phyloP scores from a whole-genome alignment of 2,329 filamentous ascomycete species.

The Aureobasidium subglaciale region DNA sequence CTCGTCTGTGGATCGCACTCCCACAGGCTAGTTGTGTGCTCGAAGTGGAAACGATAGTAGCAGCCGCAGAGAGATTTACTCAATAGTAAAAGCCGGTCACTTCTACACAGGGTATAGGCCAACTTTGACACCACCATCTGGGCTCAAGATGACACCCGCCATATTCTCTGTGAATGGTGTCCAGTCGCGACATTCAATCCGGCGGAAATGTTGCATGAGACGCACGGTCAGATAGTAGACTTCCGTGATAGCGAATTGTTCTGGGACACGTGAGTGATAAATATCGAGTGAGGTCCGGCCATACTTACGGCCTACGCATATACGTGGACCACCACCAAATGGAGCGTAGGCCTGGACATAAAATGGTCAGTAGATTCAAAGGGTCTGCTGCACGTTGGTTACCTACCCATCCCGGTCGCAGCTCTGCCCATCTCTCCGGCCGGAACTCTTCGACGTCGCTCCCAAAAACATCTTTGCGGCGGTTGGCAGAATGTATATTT shows the following conservation, averaged over 20 bases:
- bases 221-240: constrained; percentile 14
- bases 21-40: too few relatives aligned
- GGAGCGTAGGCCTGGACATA: constrained; percentile 1
- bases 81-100: neutral
- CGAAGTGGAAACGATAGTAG: too few relatives aligned
- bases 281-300: neutral
- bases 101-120: neutral
- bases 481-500: constrained; percentile 31
- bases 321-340: constrained; percentile 7
- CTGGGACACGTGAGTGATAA: neutral
- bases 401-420: constrained; percentile 9
- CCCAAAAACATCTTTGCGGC: constrained; percentile 32
- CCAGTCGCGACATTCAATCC: constrained; percentile 9
- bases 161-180: neutral
- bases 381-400: neutral
- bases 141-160: neutral
- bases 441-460: constrained; percentile 33
- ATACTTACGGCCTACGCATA: constrained; percentile 10
- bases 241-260: constrained; percentile 12
- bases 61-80: too few relatives aligned
- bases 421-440: constrained; percentile 29
- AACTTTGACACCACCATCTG: constrained; percentile 1
- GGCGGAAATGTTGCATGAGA: constrained; percentile 13
- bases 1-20: neutral
- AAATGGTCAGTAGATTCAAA: neutral